These are phyloP conservation scores for Gypsophila paniculata DNA, from an alignment of 179 eudicot species.

Conservation along the genomic window DNA sequence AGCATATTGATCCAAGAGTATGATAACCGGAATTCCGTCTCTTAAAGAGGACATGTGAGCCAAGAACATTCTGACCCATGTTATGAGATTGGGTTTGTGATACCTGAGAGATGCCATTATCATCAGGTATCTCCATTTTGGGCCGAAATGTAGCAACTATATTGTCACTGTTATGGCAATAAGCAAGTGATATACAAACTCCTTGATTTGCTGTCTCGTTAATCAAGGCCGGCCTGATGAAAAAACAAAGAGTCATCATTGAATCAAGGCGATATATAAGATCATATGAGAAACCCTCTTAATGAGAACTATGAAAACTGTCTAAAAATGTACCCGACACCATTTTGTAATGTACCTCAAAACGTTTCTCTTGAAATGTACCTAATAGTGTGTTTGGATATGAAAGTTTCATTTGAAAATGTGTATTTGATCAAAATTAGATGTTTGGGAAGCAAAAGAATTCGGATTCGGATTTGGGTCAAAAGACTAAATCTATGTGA, in stretches of 20 bases:
- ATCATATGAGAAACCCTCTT: not conserved
- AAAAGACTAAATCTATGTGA: too few species aligned
- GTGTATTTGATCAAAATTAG: too few species aligned
- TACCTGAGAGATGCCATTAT: conserved; percentile 41
- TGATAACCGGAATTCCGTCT: conserved; percentile 39
- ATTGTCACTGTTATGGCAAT: conserved; percentile 42
- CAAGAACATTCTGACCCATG: conserved; percentile 44
- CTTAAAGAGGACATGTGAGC: conserved; percentile 55
- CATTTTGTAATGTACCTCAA: too few species aligned
- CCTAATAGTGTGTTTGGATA: too few species aligned
- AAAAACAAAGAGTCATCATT: not conserved
- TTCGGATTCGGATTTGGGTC: too few species aligned
- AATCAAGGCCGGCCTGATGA: conserved; percentile 52
- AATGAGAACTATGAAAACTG: too few species aligned
- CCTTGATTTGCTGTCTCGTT: conserved; percentile 66
- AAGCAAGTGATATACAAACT: conserved; percentile 84
- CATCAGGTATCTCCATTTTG: conserved; percentile 46
- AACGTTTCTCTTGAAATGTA: too few species aligned
- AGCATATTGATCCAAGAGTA: conserved; percentile 43
- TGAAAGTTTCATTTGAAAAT: too few species aligned
- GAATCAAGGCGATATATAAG: not conserved
- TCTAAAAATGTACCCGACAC: too few species aligned
- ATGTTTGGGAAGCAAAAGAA: too few species aligned
- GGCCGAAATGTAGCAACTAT: conserved; percentile 80
- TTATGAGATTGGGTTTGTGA: conserved; percentile 35